phyloP scores from a whole-genome alignment of 306 rosid genomes.

The Glycine latifolia region DNA sequence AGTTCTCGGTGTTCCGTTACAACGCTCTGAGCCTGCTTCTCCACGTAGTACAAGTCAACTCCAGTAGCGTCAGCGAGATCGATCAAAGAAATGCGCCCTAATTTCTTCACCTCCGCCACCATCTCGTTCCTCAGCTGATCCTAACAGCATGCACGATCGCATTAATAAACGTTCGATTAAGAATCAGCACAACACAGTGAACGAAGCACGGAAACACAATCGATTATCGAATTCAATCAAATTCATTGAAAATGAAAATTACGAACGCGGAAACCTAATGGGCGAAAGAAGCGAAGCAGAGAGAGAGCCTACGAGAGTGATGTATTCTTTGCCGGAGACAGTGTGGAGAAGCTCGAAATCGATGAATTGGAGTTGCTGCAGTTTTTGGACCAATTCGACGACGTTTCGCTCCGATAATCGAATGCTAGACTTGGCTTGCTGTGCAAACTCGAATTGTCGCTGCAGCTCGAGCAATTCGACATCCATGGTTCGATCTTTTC shows the following conservation, averaged over 20 bases:
- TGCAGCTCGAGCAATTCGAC: conserved; percentile 93
- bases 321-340: conserved; percentile 95
- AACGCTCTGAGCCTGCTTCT: conserved; percentile 76
- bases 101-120: conserved; percentile 69
- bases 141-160: conserved; percentile 47
- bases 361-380: conserved; percentile 88
- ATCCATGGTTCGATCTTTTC: conserved; percentile 71
- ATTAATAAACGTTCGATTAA: conserved; percentile 1
- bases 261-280: conserved; percentile 31
- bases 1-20: conserved; percentile 64
- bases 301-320: conserved; percentile 75
- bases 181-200: conserved; percentile 13
- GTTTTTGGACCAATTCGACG: conserved; percentile 93
- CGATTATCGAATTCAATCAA: not conserved
- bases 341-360: conserved; percentile 98
- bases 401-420: conserved; percentile 97
- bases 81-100: conserved; percentile 85
- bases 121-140: conserved; percentile 92
- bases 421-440: conserved; percentile 91
- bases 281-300: conserved; percentile 7
- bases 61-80: conserved; percentile 87
- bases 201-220: not conserved
- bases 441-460: conserved; percentile 93
- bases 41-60: conserved; percentile 89
- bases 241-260: conserved; percentile 2